These are phyloP conservation scores for Mortierella sp. DNA, from an alignment of 371 early-diverging fungal genomes.

Conservation along the genomic window DNA sequence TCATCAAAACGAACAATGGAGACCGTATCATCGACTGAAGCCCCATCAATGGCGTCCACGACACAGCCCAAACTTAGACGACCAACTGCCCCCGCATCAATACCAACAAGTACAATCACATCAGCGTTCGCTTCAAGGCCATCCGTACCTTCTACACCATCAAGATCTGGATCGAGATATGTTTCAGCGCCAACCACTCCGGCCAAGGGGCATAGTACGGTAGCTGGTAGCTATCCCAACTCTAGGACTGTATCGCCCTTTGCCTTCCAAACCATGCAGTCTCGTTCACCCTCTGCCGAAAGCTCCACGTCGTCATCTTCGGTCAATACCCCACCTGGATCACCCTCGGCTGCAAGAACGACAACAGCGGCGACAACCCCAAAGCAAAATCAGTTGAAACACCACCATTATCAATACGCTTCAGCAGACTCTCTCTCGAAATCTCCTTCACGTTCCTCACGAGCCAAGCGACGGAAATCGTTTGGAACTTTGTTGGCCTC, in stretches of 20 bases:
- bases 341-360: slow-evolving; percentile 19
- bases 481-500: slow-evolving; percentile 34
- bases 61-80: not conserved
- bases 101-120: not conserved
- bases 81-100: slow-evolving; percentile 15
- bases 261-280: slow-evolving; percentile 41
- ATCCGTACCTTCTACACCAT: not conserved
- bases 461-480: slow-evolving; percentile 42
- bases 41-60: no score
- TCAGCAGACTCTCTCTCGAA: slow-evolving; percentile 19
- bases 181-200: slow-evolving; percentile 24
- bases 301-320: slow-evolving; percentile 31
- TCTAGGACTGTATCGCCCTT: slow-evolving; percentile 43
- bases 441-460: slow-evolving; percentile 28
- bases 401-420: slow-evolving; percentile 30
- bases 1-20: slow-evolving; percentile 45
- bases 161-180: not conserved
- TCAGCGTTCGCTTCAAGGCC: slow-evolving; percentile 2
- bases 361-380: not conserved
- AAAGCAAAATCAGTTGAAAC: slow-evolving; percentile 9
- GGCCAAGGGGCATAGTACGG: not conserved
- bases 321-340: slow-evolving; percentile 38
- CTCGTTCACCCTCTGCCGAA: slow-evolving; percentile 35
- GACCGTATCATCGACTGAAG: not conserved
- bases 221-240: slow-evolving; percentile 20